Conservation (phyloP, 176 grass and related monocot genomes). For the Chrysopogon serrulatus region DNA sequence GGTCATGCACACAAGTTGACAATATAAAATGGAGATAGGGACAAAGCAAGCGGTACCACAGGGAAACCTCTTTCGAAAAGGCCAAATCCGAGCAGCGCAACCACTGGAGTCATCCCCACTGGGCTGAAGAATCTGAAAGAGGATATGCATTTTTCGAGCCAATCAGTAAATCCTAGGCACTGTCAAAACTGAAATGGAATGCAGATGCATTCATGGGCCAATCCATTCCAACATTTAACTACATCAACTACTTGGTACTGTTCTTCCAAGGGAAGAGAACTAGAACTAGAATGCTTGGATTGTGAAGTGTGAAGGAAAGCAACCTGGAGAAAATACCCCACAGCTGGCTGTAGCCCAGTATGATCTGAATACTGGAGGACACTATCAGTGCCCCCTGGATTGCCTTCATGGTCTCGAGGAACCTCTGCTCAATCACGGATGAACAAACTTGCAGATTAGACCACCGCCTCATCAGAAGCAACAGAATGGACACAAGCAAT, state of each 20-base stretch:
- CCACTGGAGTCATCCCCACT: constrained; percentile 85
- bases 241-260: not conserved
- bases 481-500: not conserved
- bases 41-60: constrained; percentile 61
- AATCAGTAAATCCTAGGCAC: constrained; percentile 4
- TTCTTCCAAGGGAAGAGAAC: not conserved
- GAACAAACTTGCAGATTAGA: not conserved
- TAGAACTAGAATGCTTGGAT: not conserved
- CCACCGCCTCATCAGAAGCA: not conserved
- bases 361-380: constrained; percentile 97
- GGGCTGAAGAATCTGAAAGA: constrained; percentile 98
- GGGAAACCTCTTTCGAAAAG: constrained; percentile 99
- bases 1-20: not conserved
- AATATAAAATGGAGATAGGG: not conserved
- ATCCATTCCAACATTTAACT: not conserved
- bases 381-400: constrained; percentile 92
- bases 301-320: not conserved
- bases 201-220: not conserved
- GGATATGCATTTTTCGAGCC: not conserved
- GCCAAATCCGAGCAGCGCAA: constrained; percentile 92
- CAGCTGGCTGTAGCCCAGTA: constrained; percentile 96
- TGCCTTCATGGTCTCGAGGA: constrained; percentile 90
- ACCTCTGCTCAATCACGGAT: constrained; percentile 59
- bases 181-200: constrained; percentile 10
- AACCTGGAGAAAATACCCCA: constrained; percentile 99